phyloP scores from a whole-genome alignment of 768 basidiomycete genomes.

The Psilocybe sp. region DNA sequence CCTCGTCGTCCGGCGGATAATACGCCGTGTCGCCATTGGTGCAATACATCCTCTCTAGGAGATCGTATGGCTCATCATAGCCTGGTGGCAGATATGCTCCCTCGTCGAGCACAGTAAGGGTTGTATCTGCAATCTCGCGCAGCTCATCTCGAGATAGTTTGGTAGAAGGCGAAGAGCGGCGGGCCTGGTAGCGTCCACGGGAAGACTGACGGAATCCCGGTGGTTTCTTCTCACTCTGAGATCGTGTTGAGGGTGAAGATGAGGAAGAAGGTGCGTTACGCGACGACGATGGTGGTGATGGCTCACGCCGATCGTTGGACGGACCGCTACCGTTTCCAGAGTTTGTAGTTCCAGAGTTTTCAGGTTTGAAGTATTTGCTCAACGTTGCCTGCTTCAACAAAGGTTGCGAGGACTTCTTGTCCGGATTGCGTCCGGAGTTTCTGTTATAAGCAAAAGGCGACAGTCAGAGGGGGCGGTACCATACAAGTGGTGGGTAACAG shows the following conservation, averaged over 20 bases:
- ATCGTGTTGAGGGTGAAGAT: background rate
- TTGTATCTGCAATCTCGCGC: slow-evolving; percentile 16
- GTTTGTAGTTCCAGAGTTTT: too few species aligned
- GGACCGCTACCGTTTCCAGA: too few species aligned
- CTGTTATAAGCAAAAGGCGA: too few species aligned
- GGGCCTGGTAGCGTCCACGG: slow-evolving; percentile 13
- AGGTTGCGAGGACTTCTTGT: too few species aligned
- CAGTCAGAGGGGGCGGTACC: too few species aligned
- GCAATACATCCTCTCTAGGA: slow-evolving; percentile 12
- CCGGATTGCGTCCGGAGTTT: too few species aligned
- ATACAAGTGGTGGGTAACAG: too few species aligned
- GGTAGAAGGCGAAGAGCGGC: slow-evolving; percentile 8
- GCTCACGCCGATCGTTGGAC: too few species aligned
- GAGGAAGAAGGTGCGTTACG: background rate
- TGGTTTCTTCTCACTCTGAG: too few species aligned
- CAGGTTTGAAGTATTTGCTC: too few species aligned
- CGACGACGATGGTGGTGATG: background rate
- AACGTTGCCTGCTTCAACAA: too few species aligned
- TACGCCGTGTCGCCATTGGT: slow-evolving; percentile 18
- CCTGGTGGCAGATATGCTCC: slow-evolving; percentile 19
- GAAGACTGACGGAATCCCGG: too few species aligned
- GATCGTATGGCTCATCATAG: slow-evolving; percentile 11
- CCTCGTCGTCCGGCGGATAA: slow-evolving; percentile 16
- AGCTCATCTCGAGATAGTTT: slow-evolving; percentile 21
- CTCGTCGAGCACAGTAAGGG: slow-evolving; percentile 17